Conservation (phyloP, 2,329 filamentous ascomycete species). For the Alternaria postmessia region DNA sequence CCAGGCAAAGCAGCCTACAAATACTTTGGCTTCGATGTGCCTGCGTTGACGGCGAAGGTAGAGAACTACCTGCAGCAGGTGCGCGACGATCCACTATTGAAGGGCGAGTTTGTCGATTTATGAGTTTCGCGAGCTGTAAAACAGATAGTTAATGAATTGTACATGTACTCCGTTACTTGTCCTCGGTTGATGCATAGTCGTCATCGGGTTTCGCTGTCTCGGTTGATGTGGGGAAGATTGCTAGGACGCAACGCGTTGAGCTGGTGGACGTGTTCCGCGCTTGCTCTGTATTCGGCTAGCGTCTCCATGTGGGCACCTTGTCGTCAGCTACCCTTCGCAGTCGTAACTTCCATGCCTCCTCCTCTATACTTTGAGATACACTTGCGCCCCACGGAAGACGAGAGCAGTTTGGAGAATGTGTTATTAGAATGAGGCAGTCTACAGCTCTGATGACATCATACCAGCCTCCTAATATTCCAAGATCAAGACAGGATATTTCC, state of each 20-base stretch:
- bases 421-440: neutral
- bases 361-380: neutral
- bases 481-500: neutral
- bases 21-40: constrained; percentile 58
- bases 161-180: neutral
- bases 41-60: constrained; percentile 54
- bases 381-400: neutral
- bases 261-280: neutral
- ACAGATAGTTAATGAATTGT: accelerated
- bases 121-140: constrained; percentile 11
- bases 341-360: neutral
- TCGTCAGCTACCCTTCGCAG: neutral
- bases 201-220: neutral
- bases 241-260: neutral
- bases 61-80: constrained; percentile 48
- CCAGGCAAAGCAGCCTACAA: constrained; percentile 64
- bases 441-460: neutral
- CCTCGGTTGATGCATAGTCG: too few species aligned
- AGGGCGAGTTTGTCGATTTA: constrained; percentile 44
- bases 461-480: neutral
- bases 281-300: neutral
- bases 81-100: constrained; percentile 46
- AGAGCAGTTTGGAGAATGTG: neutral
- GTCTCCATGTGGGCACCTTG: neutral
- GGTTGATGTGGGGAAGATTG: neutral